Evolutionary conservation across 768 basidiomycete species (phyloP).

Genomic region (Strobilomyces dryophilus): DNA sequence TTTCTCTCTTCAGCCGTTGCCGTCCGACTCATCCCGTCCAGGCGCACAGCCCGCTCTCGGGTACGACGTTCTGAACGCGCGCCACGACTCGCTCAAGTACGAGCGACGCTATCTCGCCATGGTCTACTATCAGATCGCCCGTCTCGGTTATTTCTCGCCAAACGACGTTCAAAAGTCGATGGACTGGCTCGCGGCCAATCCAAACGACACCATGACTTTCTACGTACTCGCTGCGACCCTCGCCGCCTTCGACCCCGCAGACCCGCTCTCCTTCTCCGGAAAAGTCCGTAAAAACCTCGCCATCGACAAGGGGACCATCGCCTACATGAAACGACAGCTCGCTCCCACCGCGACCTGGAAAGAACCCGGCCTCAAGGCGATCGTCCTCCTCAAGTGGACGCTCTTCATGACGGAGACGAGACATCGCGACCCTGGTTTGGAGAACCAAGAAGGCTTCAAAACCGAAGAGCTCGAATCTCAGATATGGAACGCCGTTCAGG

Average conservation of each 20-base stretch:
- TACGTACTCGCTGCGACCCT: constrained; percentile 67
- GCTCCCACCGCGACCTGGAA: constrained; percentile 57
- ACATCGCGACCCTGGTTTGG: constrained; percentile 61
- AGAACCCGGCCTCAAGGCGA: constrained; percentile 63
- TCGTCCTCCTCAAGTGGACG: constrained; percentile 81
- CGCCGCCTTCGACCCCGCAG: constrained; percentile 61
- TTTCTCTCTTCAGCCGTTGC: neutral
- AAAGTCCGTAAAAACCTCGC: constrained; percentile 45
- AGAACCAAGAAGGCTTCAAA: constrained; percentile 60
- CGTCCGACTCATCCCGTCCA: constrained; percentile 31
- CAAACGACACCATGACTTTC: constrained; percentile 64
- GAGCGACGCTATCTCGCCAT: constrained; percentile 67
- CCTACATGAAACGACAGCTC: constrained; percentile 59
- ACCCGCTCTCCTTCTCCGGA: constrained; percentile 46
- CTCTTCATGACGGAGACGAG: constrained; percentile 77
- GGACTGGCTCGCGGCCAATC: constrained; percentile 66
- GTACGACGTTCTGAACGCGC: constrained; percentile 59
- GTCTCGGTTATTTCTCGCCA: constrained; percentile 54
- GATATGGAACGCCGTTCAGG: constrained; percentile 80
- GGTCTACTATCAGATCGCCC: constrained; percentile 58
- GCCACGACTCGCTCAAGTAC: constrained; percentile 68
- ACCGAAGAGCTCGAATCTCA: constrained; percentile 79
- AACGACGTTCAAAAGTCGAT: constrained; percentile 59
- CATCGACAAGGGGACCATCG: constrained; percentile 42
- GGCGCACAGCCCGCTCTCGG: constrained; percentile 43